Evolutionary conservation across 805 yeast species (phyloP).

Genomic region (Kazachstania taianensis): DNA sequence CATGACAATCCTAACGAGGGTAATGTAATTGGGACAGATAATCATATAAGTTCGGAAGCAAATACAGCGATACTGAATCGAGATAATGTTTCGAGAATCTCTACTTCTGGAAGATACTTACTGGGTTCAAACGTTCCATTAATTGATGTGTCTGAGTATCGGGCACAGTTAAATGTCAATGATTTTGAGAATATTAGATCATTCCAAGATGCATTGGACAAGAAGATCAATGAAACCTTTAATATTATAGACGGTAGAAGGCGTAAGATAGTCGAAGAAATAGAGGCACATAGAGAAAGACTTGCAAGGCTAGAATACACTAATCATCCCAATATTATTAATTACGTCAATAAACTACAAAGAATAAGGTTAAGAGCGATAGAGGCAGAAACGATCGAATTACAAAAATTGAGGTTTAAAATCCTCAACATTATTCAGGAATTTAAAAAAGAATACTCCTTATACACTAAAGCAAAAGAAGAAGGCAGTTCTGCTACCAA

Average conservation of each 20-base stretch:
- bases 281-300: conserved; percentile 17
- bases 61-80: background rate
- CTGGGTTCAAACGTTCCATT: background rate
- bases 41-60: background rate
- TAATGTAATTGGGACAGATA: background rate
- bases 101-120: too few relatives aligned
- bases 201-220: conserved; percentile 19
- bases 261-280: conserved; percentile 16
- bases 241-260: conserved; percentile 21
- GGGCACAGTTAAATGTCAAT: conserved; percentile 4
- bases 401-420: conserved; percentile 20
- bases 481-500: conserved; percentile 13
- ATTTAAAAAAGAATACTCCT: conserved; percentile 19
- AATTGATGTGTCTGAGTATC: conserved; percentile 1
- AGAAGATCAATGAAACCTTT: conserved; percentile 19
- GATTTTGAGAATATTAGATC: conserved; percentile 14
- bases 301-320: conserved; percentile 13
- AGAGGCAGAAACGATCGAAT: conserved; percentile 25
- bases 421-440: conserved; percentile 20
- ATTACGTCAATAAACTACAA: conserved; percentile 20
- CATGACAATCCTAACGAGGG: background rate
- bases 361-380: conserved; percentile 25
- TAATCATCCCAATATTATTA: conserved; percentile 14
- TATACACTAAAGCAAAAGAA: conserved; percentile 12
- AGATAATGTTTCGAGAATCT: background rate